These are phyloP conservation scores for Phytophthora meadii DNA, from an alignment of 352 stramenopile species.

Conservation along the genomic window DNA sequence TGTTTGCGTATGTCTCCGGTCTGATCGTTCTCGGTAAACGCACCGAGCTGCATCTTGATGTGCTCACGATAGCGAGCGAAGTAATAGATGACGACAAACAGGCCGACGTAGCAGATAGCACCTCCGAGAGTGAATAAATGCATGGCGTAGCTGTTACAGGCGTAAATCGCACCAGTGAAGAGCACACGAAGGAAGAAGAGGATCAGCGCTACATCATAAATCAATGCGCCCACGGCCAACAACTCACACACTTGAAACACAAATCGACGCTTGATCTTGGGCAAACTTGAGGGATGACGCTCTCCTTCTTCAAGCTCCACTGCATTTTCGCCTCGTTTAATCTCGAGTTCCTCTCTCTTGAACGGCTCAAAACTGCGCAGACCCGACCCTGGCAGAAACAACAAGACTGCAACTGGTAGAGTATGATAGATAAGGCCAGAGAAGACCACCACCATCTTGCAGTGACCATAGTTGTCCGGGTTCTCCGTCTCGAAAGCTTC, in stretches of 20 bases:
- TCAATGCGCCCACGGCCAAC: slow-evolving; percentile 49
- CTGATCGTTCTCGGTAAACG: slow-evolving; percentile 73
- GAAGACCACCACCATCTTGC: slow-evolving; percentile 58
- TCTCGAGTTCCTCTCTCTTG: slow-evolving; percentile 43
- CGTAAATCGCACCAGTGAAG: slow-evolving; percentile 66
- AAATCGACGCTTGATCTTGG: slow-evolving; percentile 66
- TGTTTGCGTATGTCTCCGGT: slow-evolving; percentile 62
- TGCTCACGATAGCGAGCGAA: slow-evolving; percentile 81
- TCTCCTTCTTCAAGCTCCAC: slow-evolving; percentile 12
- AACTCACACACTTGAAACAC: slow-evolving; percentile 75
- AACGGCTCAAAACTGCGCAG: slow-evolving; percentile 73
- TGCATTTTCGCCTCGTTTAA: slow-evolving; percentile 2
- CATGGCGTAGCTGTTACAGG: slow-evolving; percentile 44
- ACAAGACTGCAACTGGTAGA: slow-evolving; percentile 54
- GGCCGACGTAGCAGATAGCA: slow-evolving; percentile 48
- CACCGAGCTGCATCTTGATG: slow-evolving; percentile 82
- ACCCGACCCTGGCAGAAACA: slow-evolving; percentile 61
- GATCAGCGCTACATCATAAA: slow-evolving; percentile 47
- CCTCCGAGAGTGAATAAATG: slow-evolving; percentile 56
- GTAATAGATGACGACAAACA: slow-evolving; percentile 65
- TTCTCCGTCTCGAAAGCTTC: slow-evolving; percentile 37
- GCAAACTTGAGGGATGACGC: slow-evolving; percentile 35
- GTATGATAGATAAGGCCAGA: slow-evolving; percentile 65
- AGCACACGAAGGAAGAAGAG: slow-evolving; percentile 71
- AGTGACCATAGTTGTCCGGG: slow-evolving; percentile 47